Evolutionary conservation across 257 asterid genomes (phyloP), one percentile per base, ranked within the genome.

Genomic region (Lycium ferocissimum): DNA sequence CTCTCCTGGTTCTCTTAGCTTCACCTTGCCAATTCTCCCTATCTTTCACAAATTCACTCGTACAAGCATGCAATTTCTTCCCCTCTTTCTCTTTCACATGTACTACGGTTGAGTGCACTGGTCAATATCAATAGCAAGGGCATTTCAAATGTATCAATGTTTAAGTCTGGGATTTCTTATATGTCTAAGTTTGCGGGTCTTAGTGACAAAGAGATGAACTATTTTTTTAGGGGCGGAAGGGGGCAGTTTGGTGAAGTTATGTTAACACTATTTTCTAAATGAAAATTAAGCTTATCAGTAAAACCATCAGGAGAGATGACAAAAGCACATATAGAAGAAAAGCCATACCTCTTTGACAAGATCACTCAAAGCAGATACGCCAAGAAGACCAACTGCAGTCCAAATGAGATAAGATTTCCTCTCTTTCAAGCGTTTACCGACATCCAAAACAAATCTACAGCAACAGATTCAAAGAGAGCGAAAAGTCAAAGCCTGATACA

Each of bases 341-440:
- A 51, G 56, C 3, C 18, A 84, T 90, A 94, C 99, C 98, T 95
- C 99, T 88, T 90, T 92, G 76, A 96, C 89, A 80, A 96, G 96
- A 92, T 95, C 98, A 45, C 91, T 91, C 88, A 96, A 83, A 87
- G 97, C 97, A 82, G 97, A 89, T 22, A 91, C 88, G 69, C 99
- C 99, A 22, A 96, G 97, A 85, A 95, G 91, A 76, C 93, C 97
- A 82, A 93, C 98, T 38, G 99, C 99, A 87, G 92, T 89, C 90
- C 94, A 96, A 86, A 96, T 90, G 62, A 96, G 94, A 88, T 95
- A 96, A 22, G 96, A 89, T 88, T 95, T 96, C 85, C 65, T 91
- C 91, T 96, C 98, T 87, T 88, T 89, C 89, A 96, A 86, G 83
- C 90, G 97, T 90, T 89, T 91, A 87, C 98, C 95, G 8, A 92